phyloP scores from a whole-genome alignment of 1,284 basidiomycete species.

The Leccinum idahoense region DNA sequence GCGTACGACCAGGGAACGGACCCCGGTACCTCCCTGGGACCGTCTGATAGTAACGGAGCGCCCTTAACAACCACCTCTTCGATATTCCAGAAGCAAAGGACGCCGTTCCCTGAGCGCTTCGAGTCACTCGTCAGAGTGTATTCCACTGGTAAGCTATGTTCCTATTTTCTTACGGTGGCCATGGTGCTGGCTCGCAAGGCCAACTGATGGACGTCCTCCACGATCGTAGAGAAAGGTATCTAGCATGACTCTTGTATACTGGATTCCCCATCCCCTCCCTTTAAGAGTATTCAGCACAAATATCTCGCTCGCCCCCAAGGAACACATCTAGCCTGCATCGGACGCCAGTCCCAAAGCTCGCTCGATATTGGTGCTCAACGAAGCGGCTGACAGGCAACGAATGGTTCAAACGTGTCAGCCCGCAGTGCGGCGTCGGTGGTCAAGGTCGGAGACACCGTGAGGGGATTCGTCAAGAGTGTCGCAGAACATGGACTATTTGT shows the following conservation, averaged over 20 bases:
- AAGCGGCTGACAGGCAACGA: slow-evolving; percentile 9
- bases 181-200: slow-evolving; percentile 49
- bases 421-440: slow-evolving; percentile 30
- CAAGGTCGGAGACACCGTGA: slow-evolving; percentile 66
- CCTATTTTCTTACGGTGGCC: slow-evolving; percentile 35
- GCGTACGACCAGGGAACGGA: slow-evolving; percentile 50
- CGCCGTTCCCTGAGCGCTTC: slow-evolving; percentile 31
- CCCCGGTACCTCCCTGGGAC: slow-evolving; percentile 34
- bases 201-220: neutral
- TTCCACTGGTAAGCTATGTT: slow-evolving; percentile 42
- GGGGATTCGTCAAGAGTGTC: slow-evolving; percentile 89
- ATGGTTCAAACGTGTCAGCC: slow-evolving; percentile 10
- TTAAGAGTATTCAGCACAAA: neutral
- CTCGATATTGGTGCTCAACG: neutral
- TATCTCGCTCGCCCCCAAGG: too few relatives aligned
- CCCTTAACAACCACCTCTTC: slow-evolving; percentile 66
- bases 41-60: slow-evolving; percentile 33
- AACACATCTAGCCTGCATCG: neutral
- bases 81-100: slow-evolving; percentile 58
- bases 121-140: slow-evolving; percentile 46
- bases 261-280: neutral
- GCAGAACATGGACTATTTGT: slow-evolving; percentile 91
- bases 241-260: neutral
- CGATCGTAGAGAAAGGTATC: neutral
- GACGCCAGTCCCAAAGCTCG: too few relatives aligned